Evolutionary conservation across 257 asterid species (phyloP).

Genomic region (Solanum phureja): DNA sequence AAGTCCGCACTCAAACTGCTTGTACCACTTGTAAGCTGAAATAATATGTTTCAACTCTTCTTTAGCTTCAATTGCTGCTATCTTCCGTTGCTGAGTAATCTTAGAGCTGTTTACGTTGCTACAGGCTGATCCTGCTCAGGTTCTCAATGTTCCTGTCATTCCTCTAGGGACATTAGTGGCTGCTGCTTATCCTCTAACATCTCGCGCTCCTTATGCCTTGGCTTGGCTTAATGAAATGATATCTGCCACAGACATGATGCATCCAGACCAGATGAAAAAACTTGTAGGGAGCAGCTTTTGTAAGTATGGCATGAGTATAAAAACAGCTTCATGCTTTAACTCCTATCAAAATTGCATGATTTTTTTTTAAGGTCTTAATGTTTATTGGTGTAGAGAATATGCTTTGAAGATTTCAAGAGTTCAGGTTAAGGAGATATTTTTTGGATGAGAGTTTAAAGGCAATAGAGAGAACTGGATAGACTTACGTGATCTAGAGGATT

Average conservation of each 20-base stretch:
- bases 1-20: constrained; percentile 70
- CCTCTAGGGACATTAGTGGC: constrained; percentile 83
- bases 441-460: not conserved
- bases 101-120: not conserved
- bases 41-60: not conserved
- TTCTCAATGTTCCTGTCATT: constrained; percentile 83
- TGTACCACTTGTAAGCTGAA: constrained; percentile 71
- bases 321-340: not conserved
- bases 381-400: not conserved
- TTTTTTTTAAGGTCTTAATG: not conserved
- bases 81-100: not conserved
- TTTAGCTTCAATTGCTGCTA: not conserved
- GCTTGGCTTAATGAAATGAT: constrained; percentile 84
- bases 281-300: constrained; percentile 84
- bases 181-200: constrained; percentile 88
- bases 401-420: not conserved
- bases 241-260: constrained; percentile 96
- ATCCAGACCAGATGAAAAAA: constrained; percentile 80
- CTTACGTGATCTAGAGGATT: not conserved
- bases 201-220: constrained; percentile 75
- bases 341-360: not conserved
- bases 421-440: not conserved
- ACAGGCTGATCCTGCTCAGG: constrained; percentile 98
- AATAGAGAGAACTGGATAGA: not conserved
- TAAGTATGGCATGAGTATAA: constrained; percentile 25